Evolutionary conservation across 306 rosid species (phyloP).

Genomic region (Hippophae tibetana): DNA sequence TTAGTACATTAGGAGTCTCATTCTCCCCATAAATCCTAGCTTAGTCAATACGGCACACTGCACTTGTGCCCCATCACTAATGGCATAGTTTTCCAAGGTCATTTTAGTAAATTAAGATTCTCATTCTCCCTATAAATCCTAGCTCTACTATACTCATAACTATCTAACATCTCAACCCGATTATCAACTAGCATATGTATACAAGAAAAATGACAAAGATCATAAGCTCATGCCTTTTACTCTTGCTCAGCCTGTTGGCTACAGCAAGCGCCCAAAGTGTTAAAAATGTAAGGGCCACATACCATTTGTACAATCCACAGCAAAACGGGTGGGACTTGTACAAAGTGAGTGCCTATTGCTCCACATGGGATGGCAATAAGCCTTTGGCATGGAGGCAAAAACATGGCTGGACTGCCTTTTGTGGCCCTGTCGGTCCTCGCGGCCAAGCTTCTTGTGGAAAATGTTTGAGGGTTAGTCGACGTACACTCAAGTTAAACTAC

Average conservation of each 20-base stretch:
- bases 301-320: conserved; percentile 49
- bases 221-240: not conserved
- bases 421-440: conserved; percentile 46
- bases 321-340: conserved; percentile 40
- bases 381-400: conserved; percentile 54
- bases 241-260: conserved; percentile 9
- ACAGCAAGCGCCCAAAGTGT: conserved; percentile 37
- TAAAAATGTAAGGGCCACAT: conserved; percentile 43
- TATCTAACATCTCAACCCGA: not conserved
- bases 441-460: conserved; percentile 47
- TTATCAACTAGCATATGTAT: not conserved
- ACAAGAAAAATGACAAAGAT: not conserved
- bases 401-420: conserved; percentile 67
- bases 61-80: too few relatives aligned
- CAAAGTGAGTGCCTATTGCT: conserved; percentile 47
- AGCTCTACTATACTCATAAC: not conserved
- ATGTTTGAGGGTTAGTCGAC: conserved; percentile 36
- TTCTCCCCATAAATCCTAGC: too few relatives aligned
- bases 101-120: not conserved
- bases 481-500: too few relatives aligned
- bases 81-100: too few relatives aligned
- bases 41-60: too few relatives aligned
- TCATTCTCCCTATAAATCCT: not conserved
- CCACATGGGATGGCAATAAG: conserved; percentile 63
- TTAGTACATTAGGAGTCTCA: too few relatives aligned